Evolutionary conservation across 2,329 filamentous ascomycete genomes (phyloP).

Genomic region (Hypoxylon sp.): DNA sequence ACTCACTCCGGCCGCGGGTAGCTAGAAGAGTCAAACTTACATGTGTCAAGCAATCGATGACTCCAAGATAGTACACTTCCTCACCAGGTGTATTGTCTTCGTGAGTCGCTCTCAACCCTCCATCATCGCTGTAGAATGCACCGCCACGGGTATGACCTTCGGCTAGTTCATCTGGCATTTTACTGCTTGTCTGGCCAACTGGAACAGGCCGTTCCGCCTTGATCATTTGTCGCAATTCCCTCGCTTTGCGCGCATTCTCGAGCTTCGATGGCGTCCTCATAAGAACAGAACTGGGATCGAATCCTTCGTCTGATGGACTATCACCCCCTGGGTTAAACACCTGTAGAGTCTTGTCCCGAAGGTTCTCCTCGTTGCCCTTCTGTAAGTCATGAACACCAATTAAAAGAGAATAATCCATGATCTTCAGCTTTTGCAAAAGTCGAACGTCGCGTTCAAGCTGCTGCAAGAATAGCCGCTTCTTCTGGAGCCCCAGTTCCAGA

Average conservation of each 20-base stretch:
- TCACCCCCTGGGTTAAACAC: slow-evolving; percentile 92
- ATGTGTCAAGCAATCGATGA: slow-evolving; percentile 97
- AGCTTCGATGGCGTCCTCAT: slow-evolving; percentile 92
- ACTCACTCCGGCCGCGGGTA: no score
- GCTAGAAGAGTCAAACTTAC: slow-evolving; percentile 64
- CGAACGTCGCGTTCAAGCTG: slow-evolving; percentile 89
- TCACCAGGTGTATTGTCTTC: slow-evolving; percentile 86
- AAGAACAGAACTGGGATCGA: slow-evolving; percentile 69
- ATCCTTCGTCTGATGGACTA: slow-evolving; percentile 62
- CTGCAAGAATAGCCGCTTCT: slow-evolving; percentile 86
- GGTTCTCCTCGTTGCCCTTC: slow-evolving; percentile 93
- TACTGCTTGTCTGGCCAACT: slow-evolving; percentile 80
- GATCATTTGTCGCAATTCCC: slow-evolving; percentile 90
- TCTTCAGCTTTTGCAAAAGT: slow-evolving; percentile 85
- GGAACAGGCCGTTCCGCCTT: slow-evolving; percentile 93
- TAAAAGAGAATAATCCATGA: slow-evolving; percentile 98
- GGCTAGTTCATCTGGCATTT: slow-evolving; percentile 90
- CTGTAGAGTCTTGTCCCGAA: slow-evolving; percentile 86
- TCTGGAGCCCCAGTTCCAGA: slow-evolving; percentile 86
- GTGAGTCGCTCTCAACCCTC: slow-evolving; percentile 91
- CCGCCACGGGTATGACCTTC: slow-evolving; percentile 74
- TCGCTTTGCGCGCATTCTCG: slow-evolving; percentile 89
- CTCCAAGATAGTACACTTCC: slow-evolving; percentile 96
- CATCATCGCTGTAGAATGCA: slow-evolving; percentile 94
- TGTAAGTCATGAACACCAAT: slow-evolving; percentile 92